phyloP scores from a whole-genome alignment of 139 green algal genomes.

The Micractinium conductrix region DNA sequence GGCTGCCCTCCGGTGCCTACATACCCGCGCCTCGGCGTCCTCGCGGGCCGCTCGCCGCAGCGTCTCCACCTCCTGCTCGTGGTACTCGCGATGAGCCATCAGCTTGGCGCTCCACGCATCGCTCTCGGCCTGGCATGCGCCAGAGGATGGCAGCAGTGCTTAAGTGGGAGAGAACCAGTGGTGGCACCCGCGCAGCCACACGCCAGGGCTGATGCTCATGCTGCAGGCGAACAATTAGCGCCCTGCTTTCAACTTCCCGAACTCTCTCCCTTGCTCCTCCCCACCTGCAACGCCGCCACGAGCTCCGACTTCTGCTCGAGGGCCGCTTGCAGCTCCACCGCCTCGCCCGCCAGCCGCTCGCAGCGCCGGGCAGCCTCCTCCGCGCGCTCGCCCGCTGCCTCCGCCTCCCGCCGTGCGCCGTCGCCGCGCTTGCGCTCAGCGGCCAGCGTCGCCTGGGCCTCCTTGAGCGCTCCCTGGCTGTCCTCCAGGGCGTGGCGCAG shows the following conservation, averaged over 20 bases:
- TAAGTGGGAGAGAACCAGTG: no score
- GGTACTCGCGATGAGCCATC: slow-evolving; percentile 28
- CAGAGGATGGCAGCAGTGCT: neutral
- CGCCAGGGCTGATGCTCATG: neutral
- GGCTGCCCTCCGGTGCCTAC: no score
- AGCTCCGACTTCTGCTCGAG: slow-evolving; percentile 43
- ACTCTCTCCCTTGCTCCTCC: neutral
- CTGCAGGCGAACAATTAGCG: no score
- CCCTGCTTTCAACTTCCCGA: neutral
- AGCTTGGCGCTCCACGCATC: slow-evolving; percentile 33
- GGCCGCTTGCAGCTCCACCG: slow-evolving; percentile 10
- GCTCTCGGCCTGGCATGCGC: slow-evolving; percentile 20
- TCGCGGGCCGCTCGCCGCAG: neutral
- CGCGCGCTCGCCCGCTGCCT: neutral
- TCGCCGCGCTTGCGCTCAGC: slow-evolving; percentile 19
- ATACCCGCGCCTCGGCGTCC: neutral
- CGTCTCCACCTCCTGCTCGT: slow-evolving; percentile 21
- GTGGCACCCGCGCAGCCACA: no score
- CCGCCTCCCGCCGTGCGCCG: neutral
- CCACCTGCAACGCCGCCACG: slow-evolving; percentile 24
- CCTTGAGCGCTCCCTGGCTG: slow-evolving; percentile 6
- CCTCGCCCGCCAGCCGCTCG: slow-evolving; percentile 10
- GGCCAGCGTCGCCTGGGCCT: slow-evolving; percentile 3
- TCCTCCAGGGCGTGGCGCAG: slow-evolving; percentile 35
- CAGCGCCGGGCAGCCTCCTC: neutral